Percentiles rank a stretch among this genome's conserved stretches.
These are phyloP conservation scores for Dissophora ornata DNA, from an alignment of 192 early-diverging fungal species.

Conservation along the genomic window DNA sequence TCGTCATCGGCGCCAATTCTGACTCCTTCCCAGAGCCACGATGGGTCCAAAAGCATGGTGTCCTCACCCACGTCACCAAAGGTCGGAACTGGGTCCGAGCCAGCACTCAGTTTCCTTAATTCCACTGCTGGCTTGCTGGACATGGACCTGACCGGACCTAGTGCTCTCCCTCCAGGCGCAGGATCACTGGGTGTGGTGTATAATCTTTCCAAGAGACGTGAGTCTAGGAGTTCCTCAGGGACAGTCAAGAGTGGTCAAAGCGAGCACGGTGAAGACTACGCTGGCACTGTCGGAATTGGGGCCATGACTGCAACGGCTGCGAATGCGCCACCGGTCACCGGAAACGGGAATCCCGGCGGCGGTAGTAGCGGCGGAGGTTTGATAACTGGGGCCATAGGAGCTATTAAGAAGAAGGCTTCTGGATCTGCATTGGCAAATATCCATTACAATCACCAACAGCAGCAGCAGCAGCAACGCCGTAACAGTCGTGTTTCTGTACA, in stretches of 20 bases:
- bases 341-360: not conserved
- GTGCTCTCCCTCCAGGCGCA: not conserved
- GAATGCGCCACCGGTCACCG: no score
- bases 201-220: constrained; percentile 8
- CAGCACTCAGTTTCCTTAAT: constrained; percentile 8
- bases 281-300: no score
- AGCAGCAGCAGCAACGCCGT: not conserved
- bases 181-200: not conserved
- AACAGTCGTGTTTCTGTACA: constrained; percentile 5
- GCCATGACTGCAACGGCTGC: not conserved
- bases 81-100: not conserved
- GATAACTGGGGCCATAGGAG: constrained; percentile 18
- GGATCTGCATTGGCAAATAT: constrained; percentile 1
- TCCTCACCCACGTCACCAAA: no score
- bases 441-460: constrained; percentile 6
- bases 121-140: constrained; percentile 12
- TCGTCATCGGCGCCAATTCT: not conserved
- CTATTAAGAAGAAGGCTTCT: constrained; percentile 35
- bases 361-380: constrained; percentile 6
- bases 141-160: no score
- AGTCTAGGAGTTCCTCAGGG: constrained; percentile 1
- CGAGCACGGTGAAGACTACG: no score
- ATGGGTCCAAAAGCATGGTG: no score
- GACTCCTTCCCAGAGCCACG: no score
- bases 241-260: not conserved